Evolutionary conservation across 805 yeast species (phyloP), one percentile per base, ranked within the genome.

Genomic region (Lipomyces orientalis): DNA sequence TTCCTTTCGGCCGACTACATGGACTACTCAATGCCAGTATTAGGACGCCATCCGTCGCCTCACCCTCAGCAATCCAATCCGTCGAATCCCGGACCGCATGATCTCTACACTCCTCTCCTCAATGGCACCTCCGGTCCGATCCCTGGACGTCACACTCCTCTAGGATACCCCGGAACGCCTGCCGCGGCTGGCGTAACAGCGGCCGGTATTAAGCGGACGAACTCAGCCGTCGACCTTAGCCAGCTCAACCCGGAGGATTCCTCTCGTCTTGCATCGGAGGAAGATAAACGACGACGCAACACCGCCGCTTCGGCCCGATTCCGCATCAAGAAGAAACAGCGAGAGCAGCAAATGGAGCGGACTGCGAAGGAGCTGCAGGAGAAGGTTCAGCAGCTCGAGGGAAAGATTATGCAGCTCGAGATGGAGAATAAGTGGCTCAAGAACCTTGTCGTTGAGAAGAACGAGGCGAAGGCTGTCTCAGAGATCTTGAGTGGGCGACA

Each of bases 241-340:
- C 25, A n/a, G 29, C 39, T 57, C 29, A 4, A 54, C 7, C 56
- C 64, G 3, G 75, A 70, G 14, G 73, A 67, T 8, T 52, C 67
- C 19, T 69, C 66, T 65, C 77, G 72, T 19, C 22, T 60, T 16
- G 71, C 77, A 33, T 81, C 84, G 29, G 88, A 86, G 66, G 84
- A 83, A 57, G 95, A 90, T 75, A 94, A 91, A 79, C 85, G 97
- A 69, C 86, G 90, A 71, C 85, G 96, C 74, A 93, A 93, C 79
- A 93, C 97, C 0, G 97, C 95, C 1, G 98, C 99, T 1, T 88
- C 94, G 25, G 98, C 98, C 3, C 83, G 98, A 68, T 94, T 94
- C 82, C 85, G 99, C 71, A 86, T 92, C 76, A 92, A 91, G 84
- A 93, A 91, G 87, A 93, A 94, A 84, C 75, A 90, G 79, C 90